Base-by-base conservation (phyloP, 805 yeast genomes). In the Candida adriatica region DNA sequence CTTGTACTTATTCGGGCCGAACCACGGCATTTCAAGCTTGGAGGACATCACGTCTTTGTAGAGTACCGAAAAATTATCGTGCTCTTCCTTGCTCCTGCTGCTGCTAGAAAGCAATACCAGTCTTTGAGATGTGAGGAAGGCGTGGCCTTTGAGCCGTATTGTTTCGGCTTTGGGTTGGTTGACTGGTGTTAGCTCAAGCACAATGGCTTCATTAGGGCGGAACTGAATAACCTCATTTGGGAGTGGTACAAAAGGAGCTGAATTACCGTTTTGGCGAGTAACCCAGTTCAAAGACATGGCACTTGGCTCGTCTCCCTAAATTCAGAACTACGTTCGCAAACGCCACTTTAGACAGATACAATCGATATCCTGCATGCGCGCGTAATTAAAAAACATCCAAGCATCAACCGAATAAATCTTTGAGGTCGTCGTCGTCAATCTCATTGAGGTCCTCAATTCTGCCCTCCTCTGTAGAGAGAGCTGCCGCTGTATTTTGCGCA, bases 1-100 rank as follows among this genome's bases (percentile, higher is more conserved):
- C 39, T 58, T 58, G 65, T 70, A 68, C 43, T 61, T 65, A 39
- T 69, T 71, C 14, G 73, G 59, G 0, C 78, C 78, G 43, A 71
- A 64, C 75, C 74, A 70, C 2, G 75, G 74, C 16, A 68, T 56
- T 33, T 62, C 59, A 29, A 70, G 43, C 32, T 58, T 54, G 42
- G 64, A 65, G 0, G 63, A 48, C 6, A 41, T 26, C 3, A 53
- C 29, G 23, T 48, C 56, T 1, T 24, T 32, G 26, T 65, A 59
- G 5, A 61, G 58, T 6, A 71, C 38, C 35, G 58, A 51, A 41
- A 71, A 70, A 6, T 63, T 53, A 13, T 61, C 56, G 14, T 31
- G n/a, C n/a, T 14, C 7, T 13, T 7, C 15, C 25, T 23, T 23
- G 25, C 15, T 11, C 15, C 13, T 13, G 33, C 10, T 19, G 22